Evolutionary conservation across 2,329 filamentous ascomycete species (phyloP), one percentile per base, ranked within the genome.

Genomic region (Xylaria sp.): DNA sequence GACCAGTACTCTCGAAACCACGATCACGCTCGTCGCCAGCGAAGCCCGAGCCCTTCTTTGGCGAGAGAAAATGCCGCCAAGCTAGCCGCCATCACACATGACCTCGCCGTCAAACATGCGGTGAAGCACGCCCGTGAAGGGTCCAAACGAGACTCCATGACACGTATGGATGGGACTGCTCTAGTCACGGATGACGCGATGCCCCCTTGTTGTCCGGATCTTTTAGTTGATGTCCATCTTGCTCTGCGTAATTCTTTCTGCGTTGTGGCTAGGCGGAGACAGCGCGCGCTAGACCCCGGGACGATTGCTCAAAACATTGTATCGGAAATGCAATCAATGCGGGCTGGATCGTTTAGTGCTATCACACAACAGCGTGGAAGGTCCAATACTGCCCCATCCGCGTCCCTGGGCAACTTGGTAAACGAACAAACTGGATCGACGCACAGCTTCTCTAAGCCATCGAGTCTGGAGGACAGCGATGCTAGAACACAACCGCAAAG

Each of bases 201-300:
- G 28, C 70, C 77, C 2, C 73, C 79, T 3, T 87, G 85, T 69
- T 87, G 85, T 64, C 73, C 78, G 3, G 79, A 81, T 51, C 75
- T 87, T 19, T 69, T 75, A 17, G 65, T 78, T 6, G 83, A 87
- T 63, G 78, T 81, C 9, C 78, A 78, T 2, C 74, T 80, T 21
- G 81, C 83, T 64, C 73, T 87, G 11, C 77, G 80, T 19, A 75
- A 74, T 50, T 78, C 76, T 7, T 87, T 87, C 63, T 87, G 84
- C 67, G 77, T 80, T 2, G 70, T 86, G 2, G 74, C 79, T 4
- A 77, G 83, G 65, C 76, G 74, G 52, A 73, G 71, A 8, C 77
- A 80, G 23, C 71, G 72, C 15, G 70, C 75, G 2, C 70, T 87
- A 19, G 73, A 77, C 17, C 73, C 78, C 31, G 80, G 84, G 17